A percentile compares a stretch with the other conserved stretches of the same genome.
phyloP scores from a whole-genome alignment of 2,329 filamentous ascomycete species.

The Beauveria asiatica region DNA sequence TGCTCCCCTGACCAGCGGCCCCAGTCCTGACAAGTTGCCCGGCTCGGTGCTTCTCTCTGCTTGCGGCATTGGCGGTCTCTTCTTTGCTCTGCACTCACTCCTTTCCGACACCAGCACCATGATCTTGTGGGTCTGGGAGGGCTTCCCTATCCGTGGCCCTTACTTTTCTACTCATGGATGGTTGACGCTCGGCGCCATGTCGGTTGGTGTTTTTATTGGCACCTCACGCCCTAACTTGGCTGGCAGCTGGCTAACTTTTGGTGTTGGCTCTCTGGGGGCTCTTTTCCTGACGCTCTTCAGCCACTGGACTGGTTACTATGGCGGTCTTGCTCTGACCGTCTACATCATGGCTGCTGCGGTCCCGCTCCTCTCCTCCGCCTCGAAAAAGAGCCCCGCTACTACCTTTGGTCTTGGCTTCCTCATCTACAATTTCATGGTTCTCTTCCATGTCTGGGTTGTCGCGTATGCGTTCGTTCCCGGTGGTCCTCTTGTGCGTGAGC shows the following conservation, averaged over 20 bases:
- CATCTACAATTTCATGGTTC: slow-evolving; percentile 83
- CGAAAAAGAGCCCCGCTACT: slow-evolving; percentile 64
- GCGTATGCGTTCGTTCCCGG: slow-evolving; percentile 97
- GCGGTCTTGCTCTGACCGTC: slow-evolving; percentile 63
- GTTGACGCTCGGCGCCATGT: slow-evolving; percentile 81
- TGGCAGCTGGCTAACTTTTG: slow-evolving; percentile 72
- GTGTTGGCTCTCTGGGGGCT: slow-evolving; percentile 69
- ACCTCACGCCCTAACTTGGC: slow-evolving; percentile 62
- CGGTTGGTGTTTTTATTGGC: slow-evolving; percentile 67
- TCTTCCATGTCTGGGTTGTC: slow-evolving; percentile 99
- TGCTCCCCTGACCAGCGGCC: slow-evolving; percentile 39
- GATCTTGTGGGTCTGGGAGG: slow-evolving; percentile 98
- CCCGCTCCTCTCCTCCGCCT: slow-evolving; percentile 65
- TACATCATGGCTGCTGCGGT: slow-evolving; percentile 78
- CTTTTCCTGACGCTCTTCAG: slow-evolving; percentile 65
- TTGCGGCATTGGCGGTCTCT: slow-evolving; percentile 69
- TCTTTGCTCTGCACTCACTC: slow-evolving; percentile 87
- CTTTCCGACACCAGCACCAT: slow-evolving; percentile 97
- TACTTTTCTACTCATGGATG: slow-evolving; percentile 85
- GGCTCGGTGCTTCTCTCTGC: slow-evolving; percentile 65
- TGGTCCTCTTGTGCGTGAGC: slow-evolving; percentile 83
- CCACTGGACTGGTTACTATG: slow-evolving; percentile 87
- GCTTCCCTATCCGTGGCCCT: slow-evolving; percentile 83
- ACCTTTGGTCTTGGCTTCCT: slow-evolving; percentile 87
- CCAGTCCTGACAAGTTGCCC: slow-evolving; percentile 32